Evolutionary conservation across 23 red algal genomes (phyloP).

Genomic region (Cyanidiococcus yangmingshanensis): DNA sequence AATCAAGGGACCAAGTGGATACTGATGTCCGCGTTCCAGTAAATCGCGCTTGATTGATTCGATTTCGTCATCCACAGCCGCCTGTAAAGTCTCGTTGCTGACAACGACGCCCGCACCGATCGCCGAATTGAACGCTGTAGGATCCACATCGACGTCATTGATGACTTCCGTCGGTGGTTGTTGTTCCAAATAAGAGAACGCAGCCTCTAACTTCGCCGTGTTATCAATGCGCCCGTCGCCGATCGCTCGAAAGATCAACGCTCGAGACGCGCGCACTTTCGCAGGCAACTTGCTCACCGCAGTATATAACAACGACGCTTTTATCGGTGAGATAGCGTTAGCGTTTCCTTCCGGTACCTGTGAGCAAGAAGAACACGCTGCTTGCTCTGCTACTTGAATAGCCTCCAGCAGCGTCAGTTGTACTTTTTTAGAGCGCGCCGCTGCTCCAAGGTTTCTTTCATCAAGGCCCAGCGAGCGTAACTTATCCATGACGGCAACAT

Average conservation of each 20-base stretch:
- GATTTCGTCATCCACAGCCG: constrained; percentile 44
- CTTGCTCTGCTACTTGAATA: neutral
- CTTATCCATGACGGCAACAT: neutral
- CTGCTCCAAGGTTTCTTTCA: neutral
- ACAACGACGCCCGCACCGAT: constrained; percentile 46
- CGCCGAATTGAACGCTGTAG: constrained; percentile 13
- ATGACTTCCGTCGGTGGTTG: neutral
- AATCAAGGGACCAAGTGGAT: constrained; percentile 48
- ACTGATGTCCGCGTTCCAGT: constrained; percentile 46
- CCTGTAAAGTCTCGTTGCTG: constrained; percentile 25
- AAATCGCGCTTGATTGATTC: constrained; percentile 23
- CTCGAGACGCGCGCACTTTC: constrained; percentile 29
- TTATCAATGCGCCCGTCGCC: constrained; percentile 38
- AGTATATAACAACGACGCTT: constrained; percentile 42
- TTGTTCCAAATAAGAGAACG: constrained; percentile 38
- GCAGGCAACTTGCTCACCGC: constrained; percentile 46
- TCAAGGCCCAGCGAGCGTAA: neutral
- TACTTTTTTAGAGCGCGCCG: neutral
- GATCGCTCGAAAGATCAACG: constrained; percentile 44
- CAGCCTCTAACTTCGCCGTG: constrained; percentile 63
- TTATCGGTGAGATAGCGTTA: neutral
- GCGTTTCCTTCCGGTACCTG: neutral
- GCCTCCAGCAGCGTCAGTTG: neutral
- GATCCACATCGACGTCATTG: constrained; percentile 7
- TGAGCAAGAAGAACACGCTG: neutral